A percentile compares a stretch with the other conserved stretches of the same genome.
Evolutionary conservation across 139 green algal species (phyloP).

Genomic region (Chlamydomonas incerta): DNA sequence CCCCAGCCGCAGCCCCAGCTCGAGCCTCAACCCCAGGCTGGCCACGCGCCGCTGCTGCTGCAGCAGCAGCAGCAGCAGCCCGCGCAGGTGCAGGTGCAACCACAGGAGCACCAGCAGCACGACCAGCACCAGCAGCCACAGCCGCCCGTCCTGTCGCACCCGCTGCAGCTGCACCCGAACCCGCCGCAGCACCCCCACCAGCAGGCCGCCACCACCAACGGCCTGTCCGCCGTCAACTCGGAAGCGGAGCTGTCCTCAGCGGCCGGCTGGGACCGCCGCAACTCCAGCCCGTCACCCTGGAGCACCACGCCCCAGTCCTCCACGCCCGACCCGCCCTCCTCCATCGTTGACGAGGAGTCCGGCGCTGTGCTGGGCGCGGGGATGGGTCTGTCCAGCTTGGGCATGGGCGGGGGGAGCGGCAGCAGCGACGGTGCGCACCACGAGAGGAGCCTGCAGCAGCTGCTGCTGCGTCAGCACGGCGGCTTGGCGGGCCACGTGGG

Average conservation of each 20-base stretch:
- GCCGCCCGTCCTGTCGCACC: too few species aligned
- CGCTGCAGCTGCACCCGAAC: background rate
- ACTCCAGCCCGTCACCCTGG: slow-evolving; percentile 19
- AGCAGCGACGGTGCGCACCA: background rate
- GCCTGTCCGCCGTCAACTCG: slow-evolving; percentile 9
- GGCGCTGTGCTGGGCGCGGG: background rate
- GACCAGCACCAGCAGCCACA: background rate
- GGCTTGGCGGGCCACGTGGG: too few species aligned
- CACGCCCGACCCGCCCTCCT: background rate
- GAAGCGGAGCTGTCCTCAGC: slow-evolving; percentile 5
- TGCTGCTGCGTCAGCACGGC: background rate
- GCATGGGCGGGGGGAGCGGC: background rate
- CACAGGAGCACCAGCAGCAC: slow-evolving; percentile 13
- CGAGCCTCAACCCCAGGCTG: background rate
- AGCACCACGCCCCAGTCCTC: slow-evolving; percentile 22
- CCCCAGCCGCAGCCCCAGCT: background rate
- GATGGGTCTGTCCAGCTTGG: background rate
- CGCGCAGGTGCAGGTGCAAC: slow-evolving; percentile 10
- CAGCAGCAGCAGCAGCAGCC: slow-evolving; percentile 14
- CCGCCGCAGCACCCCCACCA: background rate
- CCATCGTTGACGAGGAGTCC: background rate
- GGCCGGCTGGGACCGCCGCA: slow-evolving; percentile 9
- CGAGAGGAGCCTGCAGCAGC: background rate
- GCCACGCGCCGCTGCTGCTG: background rate
- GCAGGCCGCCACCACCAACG: background rate